phyloP scores from a whole-genome alignment of 2,329 filamentous ascomycete species.

The Nannizzia gypsea region DNA sequence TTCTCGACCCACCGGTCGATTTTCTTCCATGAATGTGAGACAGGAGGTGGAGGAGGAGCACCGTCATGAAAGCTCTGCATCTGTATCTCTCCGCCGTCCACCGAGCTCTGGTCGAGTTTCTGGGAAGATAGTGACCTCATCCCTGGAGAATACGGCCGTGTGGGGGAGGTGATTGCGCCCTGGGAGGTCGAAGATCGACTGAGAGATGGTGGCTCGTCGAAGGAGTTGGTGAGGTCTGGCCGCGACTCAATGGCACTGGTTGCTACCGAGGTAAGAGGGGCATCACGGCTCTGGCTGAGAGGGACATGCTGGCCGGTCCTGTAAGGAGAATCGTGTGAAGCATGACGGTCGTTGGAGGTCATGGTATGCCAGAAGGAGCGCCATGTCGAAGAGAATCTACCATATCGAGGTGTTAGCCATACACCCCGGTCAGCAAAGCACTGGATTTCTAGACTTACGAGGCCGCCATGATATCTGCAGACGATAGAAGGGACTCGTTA shows the following conservation, averaged over 20 bases:
- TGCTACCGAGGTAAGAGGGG: slow-evolving; percentile 73
- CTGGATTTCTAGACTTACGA: not conserved
- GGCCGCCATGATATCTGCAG: not conserved
- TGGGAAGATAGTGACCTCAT: slow-evolving; percentile 66
- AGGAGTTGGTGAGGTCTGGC: slow-evolving; percentile 66
- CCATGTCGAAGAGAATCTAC: slow-evolving; percentile 58
- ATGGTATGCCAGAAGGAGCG: slow-evolving; percentile 93
- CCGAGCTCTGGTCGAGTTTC: slow-evolving; percentile 46
- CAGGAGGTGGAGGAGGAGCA: slow-evolving; percentile 75
- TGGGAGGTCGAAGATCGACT: slow-evolving; percentile 41
- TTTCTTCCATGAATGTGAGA: slow-evolving; percentile 80
- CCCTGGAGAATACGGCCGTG: slow-evolving; percentile 76
- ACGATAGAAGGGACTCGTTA: not conserved
- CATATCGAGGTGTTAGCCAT: not conserved
- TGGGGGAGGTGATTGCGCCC: slow-evolving; percentile 44
- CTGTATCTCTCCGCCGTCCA: slow-evolving; percentile 70
- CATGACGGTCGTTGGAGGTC: slow-evolving; percentile 70
- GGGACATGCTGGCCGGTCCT: slow-evolving; percentile 83
- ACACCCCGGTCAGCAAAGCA: not conserved
- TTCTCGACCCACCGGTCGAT: slow-evolving; percentile 92
- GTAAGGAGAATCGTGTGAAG: slow-evolving; percentile 84
- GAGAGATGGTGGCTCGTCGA: slow-evolving; percentile 55
- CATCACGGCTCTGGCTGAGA: slow-evolving; percentile 67
- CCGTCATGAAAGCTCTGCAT: slow-evolving; percentile 96
- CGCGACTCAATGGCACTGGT: slow-evolving; percentile 79